Conservation (phyloP, 2,329 filamentous ascomycete genomes). For the Fusarium beomiforme region DNA sequence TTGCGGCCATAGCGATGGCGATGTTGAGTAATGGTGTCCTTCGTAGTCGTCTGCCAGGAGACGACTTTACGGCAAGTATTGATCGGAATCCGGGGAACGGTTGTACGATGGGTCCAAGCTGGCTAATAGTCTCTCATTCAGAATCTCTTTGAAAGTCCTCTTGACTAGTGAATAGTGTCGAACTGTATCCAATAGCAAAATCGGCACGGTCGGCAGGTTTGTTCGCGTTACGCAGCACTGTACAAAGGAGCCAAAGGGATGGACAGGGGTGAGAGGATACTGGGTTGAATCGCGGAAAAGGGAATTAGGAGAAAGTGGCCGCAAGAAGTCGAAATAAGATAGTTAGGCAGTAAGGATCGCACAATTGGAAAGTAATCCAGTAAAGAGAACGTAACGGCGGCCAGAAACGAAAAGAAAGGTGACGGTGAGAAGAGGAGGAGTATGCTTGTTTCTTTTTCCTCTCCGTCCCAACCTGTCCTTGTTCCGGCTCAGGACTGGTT, state of each 20-base stretch:
- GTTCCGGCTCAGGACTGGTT: conserved; percentile 27
- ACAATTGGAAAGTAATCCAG: conserved; percentile 11
- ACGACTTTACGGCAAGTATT: conserved; percentile 24
- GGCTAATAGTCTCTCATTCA: conserved; percentile 12
- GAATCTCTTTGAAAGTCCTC: background rate
- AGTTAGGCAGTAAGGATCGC: conserved; percentile 23
- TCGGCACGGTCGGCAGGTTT: conserved; percentile 41
- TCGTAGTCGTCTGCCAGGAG: conserved; percentile 15
- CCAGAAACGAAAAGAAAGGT: conserved; percentile 36
- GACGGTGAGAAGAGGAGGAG: conserved; percentile 30
- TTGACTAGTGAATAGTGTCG: conserved; percentile 13
- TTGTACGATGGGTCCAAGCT: conserved; percentile 12
- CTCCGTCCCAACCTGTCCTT: conserved; percentile 7
- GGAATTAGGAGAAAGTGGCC: conserved; percentile 20
- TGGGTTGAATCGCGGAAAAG: conserved; percentile 22
- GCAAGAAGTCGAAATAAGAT: conserved; percentile 19
- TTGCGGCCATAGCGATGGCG: conserved; percentile 47
- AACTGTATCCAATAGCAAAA: conserved; percentile 28
- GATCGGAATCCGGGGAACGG: conserved; percentile 5
- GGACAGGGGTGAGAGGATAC: conserved; percentile 17
- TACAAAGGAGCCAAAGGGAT: conserved; percentile 38
- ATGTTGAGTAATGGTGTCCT: conserved; percentile 25
- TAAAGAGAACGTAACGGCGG: conserved; percentile 32
- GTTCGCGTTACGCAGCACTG: conserved; percentile 41
- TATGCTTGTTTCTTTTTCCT: conserved; percentile 39